Evolutionary conservation across 257 asterid genomes (phyloP).

Genomic region (Solanum chaucha): DNA sequence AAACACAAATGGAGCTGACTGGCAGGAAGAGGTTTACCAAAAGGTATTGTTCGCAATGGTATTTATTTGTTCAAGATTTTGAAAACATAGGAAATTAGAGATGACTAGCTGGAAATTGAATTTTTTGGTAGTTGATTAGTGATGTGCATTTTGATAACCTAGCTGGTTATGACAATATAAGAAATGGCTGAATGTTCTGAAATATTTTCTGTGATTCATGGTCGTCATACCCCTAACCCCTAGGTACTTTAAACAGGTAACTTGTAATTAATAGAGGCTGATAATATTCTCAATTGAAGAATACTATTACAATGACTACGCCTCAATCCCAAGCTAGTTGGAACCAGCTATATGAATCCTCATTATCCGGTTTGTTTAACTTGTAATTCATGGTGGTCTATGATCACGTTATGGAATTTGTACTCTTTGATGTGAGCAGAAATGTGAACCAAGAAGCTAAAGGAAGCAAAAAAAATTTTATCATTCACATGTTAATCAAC

Average conservation of each 20-base stretch:
- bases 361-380: not conserved
- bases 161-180: too few species aligned
- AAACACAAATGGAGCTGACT: conserved; percentile 49
- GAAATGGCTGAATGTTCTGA: too few species aligned
- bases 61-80: not conserved
- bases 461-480: not conserved
- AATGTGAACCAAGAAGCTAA: not conserved
- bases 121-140: too few species aligned
- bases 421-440: not conserved
- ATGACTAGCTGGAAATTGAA: too few species aligned
- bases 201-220: too few species aligned
- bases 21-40: conserved; percentile 89
- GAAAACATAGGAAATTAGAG: not conserved
- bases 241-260: too few species aligned
- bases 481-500: not conserved
- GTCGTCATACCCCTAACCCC: too few species aligned
- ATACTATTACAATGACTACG: not conserved
- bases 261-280: too few species aligned
- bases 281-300: not conserved
- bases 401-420: not conserved
- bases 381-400: not conserved
- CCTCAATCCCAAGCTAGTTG: not conserved
- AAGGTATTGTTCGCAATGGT: conserved; percentile 22
- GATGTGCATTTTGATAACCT: too few species aligned
- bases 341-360: too few species aligned